phyloP scores from a whole-genome alignment of 768 basidiomycete genomes.

The Suillus plorans region DNA sequence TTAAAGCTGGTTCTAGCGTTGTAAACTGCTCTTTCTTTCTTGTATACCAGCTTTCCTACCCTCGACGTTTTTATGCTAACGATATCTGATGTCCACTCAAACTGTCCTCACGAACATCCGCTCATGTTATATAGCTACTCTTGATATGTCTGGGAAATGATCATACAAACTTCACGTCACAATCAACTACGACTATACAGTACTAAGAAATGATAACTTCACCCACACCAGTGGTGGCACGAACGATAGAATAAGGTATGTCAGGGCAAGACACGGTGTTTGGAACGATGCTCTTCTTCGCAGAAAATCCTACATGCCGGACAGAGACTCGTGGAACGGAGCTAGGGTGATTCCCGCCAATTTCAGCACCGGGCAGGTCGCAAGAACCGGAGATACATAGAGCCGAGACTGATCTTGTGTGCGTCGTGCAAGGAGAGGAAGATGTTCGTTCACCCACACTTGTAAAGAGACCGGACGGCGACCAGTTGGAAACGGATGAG shows the following conservation, averaged over 20 bases:
- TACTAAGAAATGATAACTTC: background rate
- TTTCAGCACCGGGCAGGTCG: background rate
- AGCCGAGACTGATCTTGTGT: background rate
- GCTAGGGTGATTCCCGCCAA: background rate
- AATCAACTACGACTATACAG: background rate
- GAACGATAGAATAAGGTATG: background rate
- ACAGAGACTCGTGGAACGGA: background rate
- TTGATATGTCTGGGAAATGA: background rate
- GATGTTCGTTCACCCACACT: background rate
- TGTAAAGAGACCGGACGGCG: background rate
- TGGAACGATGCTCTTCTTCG: background rate
- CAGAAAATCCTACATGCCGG: background rate
- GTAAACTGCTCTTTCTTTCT: background rate
- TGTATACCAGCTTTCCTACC: background rate
- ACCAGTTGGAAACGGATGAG: background rate
- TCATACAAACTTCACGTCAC: background rate
- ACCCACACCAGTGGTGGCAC: background rate
- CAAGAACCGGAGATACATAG: background rate
- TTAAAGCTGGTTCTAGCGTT: background rate
- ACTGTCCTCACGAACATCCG: background rate
- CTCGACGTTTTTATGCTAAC: background rate
- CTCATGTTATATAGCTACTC: background rate
- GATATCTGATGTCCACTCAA: background rate
- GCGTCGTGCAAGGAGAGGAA: background rate
- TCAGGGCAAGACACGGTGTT: background rate